Evolutionary conservation across 192 early-diverging fungal species (phyloP).

Genomic region (Coemansia sp.): DNA sequence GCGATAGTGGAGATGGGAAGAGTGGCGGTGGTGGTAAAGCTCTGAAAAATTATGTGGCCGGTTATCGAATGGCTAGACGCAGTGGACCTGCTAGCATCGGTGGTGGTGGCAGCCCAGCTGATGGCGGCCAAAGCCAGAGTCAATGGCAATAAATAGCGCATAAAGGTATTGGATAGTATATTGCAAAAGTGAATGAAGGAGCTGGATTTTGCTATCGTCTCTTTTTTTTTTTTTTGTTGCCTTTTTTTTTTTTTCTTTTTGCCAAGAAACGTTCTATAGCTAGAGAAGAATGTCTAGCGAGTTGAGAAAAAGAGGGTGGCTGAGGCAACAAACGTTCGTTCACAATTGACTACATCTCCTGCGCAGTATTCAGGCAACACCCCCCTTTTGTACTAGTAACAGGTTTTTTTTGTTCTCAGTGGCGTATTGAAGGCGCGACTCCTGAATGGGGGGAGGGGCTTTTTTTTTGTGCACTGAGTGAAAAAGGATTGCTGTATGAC

Average conservation of each 20-base stretch:
- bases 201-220: neutral
- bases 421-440: too few relatives aligned
- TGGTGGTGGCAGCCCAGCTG: neutral
- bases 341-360: too few relatives aligned
- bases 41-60: constrained; percentile 37
- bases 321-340: neutral
- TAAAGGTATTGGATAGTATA: neutral
- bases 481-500: too few relatives aligned
- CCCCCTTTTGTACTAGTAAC: too few relatives aligned
- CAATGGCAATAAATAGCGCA: neutral
- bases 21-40: constrained; percentile 7
- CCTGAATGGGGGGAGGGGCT: too few relatives aligned
- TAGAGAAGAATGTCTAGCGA: neutral
- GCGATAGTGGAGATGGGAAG: neutral
- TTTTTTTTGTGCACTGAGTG: too few relatives aligned
- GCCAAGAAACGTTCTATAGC: too few relatives aligned
- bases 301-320: neutral
- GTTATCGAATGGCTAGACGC: constrained; percentile 17
- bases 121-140: neutral
- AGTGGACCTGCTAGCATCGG: neutral
- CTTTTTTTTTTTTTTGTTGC: too few relatives aligned
- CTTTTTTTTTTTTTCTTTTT: too few relatives aligned
- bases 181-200: neutral
- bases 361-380: too few relatives aligned
- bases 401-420: too few relatives aligned